Evolutionary conservation across 495 filamentous ascomycete species (phyloP), one percentile per base, ranked within the genome.

Genomic region (Neurospora sp.): DNA sequence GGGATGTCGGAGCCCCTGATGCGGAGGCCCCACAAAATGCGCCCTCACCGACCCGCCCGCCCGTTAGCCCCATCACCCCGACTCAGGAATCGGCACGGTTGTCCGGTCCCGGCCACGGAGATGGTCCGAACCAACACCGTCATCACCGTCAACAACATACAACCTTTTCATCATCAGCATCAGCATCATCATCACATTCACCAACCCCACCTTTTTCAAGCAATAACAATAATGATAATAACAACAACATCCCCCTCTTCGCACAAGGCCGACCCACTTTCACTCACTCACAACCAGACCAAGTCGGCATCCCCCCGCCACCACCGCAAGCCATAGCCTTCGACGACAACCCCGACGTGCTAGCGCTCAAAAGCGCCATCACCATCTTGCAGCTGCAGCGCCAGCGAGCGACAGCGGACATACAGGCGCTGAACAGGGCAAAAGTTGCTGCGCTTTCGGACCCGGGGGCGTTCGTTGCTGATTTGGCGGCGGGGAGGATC

Each of bases 321-420:
- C 81, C 85, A 0, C 83, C 90, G 1, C 84, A 88, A 14, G 90
- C 93, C 12, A 90, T 97, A 77, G 88, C 89, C 72, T 91, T 93
- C 79, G 90, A 90, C 75, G 85, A 88, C 69, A 96, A 96, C 76
- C 89, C 93, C 5, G 94, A 97, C 83, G 93, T 90, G 2, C 90
- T 96, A 31, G 94, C 94, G 4, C 85, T 97, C 38, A 88, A 90
- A 44, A 90, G 90, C 27, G 91, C 94, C 4, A 92, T 97, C 76
- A 89, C 90, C 4, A 90, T 96, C 66, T 84, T 97, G 40, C 92
- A 95, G 83, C 82, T 96, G 62, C 94, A 97, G 82, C 91, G 90
- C 69, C 87, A 90, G 75, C 92, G 92, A 79, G 90, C 90, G 18
- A 78, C 88, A n/a, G 84, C 85, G 23, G 93, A 97, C 80, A 89